Conservation (phyloP, 225 moss, liverwort and hornwort genomes). For the Takakia lepidozioides region DNA sequence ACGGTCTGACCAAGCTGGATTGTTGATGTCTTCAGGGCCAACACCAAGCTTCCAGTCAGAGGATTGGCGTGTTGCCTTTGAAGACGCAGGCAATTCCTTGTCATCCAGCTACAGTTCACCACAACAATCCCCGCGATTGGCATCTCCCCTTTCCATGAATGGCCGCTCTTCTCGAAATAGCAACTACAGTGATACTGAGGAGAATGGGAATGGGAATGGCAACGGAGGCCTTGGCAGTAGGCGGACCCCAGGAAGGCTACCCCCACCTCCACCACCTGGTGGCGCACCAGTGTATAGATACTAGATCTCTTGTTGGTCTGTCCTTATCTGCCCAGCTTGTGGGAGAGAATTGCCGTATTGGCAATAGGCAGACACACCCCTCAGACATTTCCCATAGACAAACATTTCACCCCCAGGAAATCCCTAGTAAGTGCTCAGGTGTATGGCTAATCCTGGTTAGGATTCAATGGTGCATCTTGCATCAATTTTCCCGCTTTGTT, state of each 20-base stretch:
- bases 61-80: slow-evolving; percentile 66
- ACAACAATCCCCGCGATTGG: slow-evolving; percentile 32
- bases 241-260: slow-evolving; percentile 46
- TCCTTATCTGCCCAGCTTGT: too few relatives aligned
- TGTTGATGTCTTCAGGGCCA: slow-evolving; percentile 28
- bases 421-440: too few relatives aligned
- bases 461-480: too few relatives aligned
- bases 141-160: slow-evolving; percentile 34
- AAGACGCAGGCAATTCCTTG: slow-evolving; percentile 37
- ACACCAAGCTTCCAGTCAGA: slow-evolving; percentile 32
- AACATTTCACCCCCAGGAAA: too few relatives aligned
- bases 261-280: slow-evolving; percentile 57
- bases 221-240: slow-evolving; percentile 37
- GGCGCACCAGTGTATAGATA: slow-evolving; percentile 66
- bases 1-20: slow-evolving; percentile 2
- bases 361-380: too few relatives aligned
- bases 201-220: slow-evolving; percentile 50
- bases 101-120: slow-evolving; percentile 39
- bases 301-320: slow-evolving; percentile 15
- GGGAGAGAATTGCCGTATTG: too few relatives aligned
- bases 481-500: too few relatives aligned
- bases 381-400: too few relatives aligned
- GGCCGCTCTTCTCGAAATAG: slow-evolving; percentile 43
- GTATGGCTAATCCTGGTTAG: too few relatives aligned
- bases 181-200: slow-evolving; percentile 29